Evolutionary conservation across 192 early-diverging fungal species (phyloP), one percentile per base, ranked within the genome.

Genomic region (Nowakowskiella sp.): DNA sequence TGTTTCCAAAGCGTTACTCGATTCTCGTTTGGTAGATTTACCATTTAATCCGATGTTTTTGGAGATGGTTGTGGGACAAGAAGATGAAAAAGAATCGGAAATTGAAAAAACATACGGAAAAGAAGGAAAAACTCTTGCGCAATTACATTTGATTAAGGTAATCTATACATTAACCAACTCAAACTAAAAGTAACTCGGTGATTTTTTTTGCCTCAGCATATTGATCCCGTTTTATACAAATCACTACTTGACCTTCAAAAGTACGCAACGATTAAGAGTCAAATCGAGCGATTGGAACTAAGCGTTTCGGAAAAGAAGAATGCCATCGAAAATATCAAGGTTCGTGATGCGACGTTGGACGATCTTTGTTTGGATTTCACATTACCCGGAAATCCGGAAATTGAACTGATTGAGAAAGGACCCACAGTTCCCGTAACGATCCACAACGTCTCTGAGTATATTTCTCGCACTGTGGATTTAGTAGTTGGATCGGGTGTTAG

Each of bases 1-100:
- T 65, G 79, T 92, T 16, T 90, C 88, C 23, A 91, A 92, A 64
- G 85, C 87, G 1, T 65, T 95, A 65, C 64, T 94, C 31, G 94
- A 97, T 55, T 76, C 76, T 28, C 72, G 94, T 42, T 78, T 89
- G 4, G 73, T 97, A 29, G 91, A 95, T 61, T 63, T 97, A 44
- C 85, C 84, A 1, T 78, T 97, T 49, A 81, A 76, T 47, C 56
- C 75, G 0, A 53, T 82, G 5, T 92, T 97, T 61, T 72, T 94
- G 46, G 74, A 81, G 6, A 70, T 82, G 42, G 68, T 86, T 10
- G 70, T 89, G 24, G 73, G 74, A 31, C 60, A 78, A 9, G 50
- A 67, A 24, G 61, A 67, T 47, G 63, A 66, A 39, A 43, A 66
- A 32, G 66, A 66, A 50, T 19, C 4, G 5, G 46, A 47, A 3